These are phyloP conservation scores for Pelargonium cotyledonis DNA, from an alignment of 441 rosid genomes.

Conservation along the genomic window DNA sequence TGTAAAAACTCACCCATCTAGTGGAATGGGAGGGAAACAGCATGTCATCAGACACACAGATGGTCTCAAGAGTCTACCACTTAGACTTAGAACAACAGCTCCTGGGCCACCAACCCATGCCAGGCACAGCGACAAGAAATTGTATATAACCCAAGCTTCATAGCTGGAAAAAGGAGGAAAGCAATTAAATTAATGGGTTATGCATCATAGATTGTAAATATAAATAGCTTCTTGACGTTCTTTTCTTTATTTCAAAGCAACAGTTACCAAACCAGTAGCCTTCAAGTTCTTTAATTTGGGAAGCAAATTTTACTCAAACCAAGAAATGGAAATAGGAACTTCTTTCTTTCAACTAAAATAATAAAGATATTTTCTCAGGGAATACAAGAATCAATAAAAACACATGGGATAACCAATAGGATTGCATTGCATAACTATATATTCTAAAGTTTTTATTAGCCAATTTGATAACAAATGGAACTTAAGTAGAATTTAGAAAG, in stretches of 20 bases:
- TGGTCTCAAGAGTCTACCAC: slow-evolving; percentile 74
- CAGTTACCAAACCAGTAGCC: no score
- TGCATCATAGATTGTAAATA: not conserved
- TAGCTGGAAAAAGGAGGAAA: slow-evolving; percentile 43
- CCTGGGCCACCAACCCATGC: slow-evolving; percentile 99
- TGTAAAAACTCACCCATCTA: slow-evolving; percentile 69
- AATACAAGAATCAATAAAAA: no score
- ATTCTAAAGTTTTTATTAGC: no score
- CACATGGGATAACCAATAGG: no score
- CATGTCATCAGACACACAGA: slow-evolving; percentile 80
- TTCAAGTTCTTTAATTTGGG: no score
- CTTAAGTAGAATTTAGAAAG: no score
- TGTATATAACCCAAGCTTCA: slow-evolving; percentile 98
- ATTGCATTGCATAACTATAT: no score
- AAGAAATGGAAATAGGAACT: no score
- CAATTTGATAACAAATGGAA: no score
- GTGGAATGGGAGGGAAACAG: slow-evolving; percentile 73
- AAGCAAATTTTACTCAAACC: no score
- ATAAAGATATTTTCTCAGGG: no score
- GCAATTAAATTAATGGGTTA: not conserved
- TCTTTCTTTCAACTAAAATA: no score
- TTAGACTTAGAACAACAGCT: slow-evolving; percentile 85
- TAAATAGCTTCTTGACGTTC: not conserved
- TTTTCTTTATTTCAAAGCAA: not conserved
- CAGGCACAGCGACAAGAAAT: slow-evolving; percentile 77